Percentiles rank a stretch among this genome's conserved stretches.
Conservation (phyloP, 169 alveolate genomes). For the Cystoisospora suis region DNA sequence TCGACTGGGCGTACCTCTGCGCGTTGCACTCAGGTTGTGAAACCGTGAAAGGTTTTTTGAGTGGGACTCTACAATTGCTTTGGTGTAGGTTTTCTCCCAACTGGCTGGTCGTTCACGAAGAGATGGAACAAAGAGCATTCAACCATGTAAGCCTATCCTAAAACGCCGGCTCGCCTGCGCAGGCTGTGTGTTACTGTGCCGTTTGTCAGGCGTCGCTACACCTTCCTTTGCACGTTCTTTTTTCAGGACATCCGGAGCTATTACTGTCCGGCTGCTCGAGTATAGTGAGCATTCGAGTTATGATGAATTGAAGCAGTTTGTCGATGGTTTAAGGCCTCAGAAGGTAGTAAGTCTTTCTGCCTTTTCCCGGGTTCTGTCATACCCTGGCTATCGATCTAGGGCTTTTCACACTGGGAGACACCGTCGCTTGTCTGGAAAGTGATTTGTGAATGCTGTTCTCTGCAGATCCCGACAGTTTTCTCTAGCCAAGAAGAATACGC, state of each 20-base stretch:
- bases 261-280: not conserved
- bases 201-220: not conserved
- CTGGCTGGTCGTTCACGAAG: constrained; percentile 39
- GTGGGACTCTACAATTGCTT: not conserved
- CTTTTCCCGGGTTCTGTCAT: not conserved
- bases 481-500: not conserved
- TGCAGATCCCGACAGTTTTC: constrained; percentile 18
- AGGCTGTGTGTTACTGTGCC: no score
- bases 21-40: not conserved
- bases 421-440: not conserved
- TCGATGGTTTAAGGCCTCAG: not conserved
- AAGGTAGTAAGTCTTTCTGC: not conserved
- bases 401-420: not conserved
- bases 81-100: constrained; percentile 27
- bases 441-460: not conserved
- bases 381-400: not conserved
- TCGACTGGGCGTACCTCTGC: not conserved
- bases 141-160: not conserved
- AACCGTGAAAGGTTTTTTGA: no score
- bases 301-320: not conserved
- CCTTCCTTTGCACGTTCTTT: not conserved
- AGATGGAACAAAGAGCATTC: constrained; percentile 24
- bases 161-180: no score
- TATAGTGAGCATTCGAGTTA: constrained; percentile 47
- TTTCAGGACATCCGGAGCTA: not conserved